Evolutionary conservation across 495 filamentous ascomycete species (phyloP), one percentile per base, ranked within the genome.

Genomic region (Tuber aestivum): DNA sequence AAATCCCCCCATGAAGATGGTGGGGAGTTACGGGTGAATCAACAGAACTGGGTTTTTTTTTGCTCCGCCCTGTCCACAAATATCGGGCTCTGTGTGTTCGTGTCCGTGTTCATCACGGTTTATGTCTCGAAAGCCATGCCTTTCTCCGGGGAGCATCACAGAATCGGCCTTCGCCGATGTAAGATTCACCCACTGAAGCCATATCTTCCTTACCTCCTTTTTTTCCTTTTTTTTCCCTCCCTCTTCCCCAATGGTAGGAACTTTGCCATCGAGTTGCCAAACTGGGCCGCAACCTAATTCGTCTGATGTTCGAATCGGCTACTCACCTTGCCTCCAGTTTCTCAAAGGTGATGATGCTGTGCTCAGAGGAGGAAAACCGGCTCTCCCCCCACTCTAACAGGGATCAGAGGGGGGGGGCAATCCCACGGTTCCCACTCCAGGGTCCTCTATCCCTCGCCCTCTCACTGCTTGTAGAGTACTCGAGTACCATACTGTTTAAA

Each of bases 261-360:
- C n/a, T 14, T n/a, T 27, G 56, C 71, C 71, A 75, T 79, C 70
- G 77, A 79, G 78, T 79, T 79, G 44, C 78, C 78, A 75, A 79
- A 79, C 70, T 68, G 48, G 77, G 78, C 37, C 78, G 77, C 56
- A 70, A 48, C 72, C 65, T 72, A 76, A 50, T 72, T 70, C 74
- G 73, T 76, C 70, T 76, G 72, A 75, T 78, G 74, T 77, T 75
- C 76, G 41, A 73, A 79, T 79, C 78, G 77, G 72, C 69, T 79
- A 72, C 72, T 79, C 77, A 70, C 76, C 78, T 35, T 79, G 41
- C 78, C 69, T 73, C 71, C 44, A 78, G 76, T 76, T 78, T 76
- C 74, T 75, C 72, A 79, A 79, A 75, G 73, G 10, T 42, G 72
- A 77, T 69, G 56, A 3, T n/a, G n/a, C n/a, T 71, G 74, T 32